These are phyloP conservation scores for Mesotaenium endlicherianum DNA, from an alignment of 139 green algal genomes.

Conservation along the genomic window DNA sequence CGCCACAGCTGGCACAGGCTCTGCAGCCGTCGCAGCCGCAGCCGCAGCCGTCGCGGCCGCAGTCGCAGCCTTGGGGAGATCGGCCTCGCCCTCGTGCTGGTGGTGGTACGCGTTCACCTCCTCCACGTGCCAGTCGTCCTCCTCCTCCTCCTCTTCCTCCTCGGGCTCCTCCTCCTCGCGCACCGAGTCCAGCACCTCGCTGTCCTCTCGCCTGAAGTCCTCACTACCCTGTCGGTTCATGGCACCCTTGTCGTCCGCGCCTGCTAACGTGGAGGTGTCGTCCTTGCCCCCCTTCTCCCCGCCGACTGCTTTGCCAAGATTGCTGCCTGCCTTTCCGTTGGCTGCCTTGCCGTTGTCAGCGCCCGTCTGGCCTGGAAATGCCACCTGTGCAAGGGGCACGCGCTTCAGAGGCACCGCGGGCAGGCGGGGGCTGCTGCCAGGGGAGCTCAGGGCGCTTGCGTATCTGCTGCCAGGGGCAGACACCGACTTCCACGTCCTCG, in stretches of 20 bases:
- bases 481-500: slow-evolving; percentile 1
- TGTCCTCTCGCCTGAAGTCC: background rate
- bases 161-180: background rate
- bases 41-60: too few species aligned
- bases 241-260: background rate
- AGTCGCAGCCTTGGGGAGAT: too few species aligned
- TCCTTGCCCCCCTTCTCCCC: background rate
- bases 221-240: background rate
- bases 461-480: too few species aligned
- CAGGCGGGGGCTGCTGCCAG: background rate
- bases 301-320: background rate
- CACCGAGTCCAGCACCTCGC: background rate
- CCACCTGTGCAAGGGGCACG: too few species aligned
- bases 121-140: background rate
- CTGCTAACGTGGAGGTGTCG: background rate
- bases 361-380: too few species aligned
- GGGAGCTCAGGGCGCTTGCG: background rate
- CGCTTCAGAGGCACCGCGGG: background rate
- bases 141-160: slow-evolving; percentile 8
- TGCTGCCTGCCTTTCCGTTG: background rate
- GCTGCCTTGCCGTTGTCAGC: too few species aligned
- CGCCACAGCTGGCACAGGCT: background rate
- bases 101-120: slow-evolving; percentile 11
- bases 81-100: too few species aligned
- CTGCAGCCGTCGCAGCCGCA: background rate